These are phyloP conservation scores for Chlorella sorokiniana DNA, from an alignment of 139 green algal genomes.

Conservation along the genomic window DNA sequence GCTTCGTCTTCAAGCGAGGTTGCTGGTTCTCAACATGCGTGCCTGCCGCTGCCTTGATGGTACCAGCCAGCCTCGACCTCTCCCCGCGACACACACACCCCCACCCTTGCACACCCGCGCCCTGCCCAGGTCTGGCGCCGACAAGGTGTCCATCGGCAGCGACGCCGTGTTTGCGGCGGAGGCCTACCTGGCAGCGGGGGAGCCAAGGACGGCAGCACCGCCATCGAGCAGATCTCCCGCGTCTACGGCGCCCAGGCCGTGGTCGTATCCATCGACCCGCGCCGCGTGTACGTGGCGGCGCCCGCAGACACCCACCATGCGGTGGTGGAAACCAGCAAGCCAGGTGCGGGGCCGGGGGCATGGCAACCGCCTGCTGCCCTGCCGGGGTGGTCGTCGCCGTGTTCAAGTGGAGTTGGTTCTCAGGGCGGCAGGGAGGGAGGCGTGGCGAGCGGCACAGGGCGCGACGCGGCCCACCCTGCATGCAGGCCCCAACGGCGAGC, in stretches of 20 bases:
- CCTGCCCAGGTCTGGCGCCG: constrained; percentile 79
- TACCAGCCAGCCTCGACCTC: neutral
- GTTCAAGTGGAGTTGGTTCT: neutral
- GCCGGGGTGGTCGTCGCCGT: neutral
- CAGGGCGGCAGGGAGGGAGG: neutral
- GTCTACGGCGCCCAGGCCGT: constrained; percentile 91
- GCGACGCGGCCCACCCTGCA: neutral
- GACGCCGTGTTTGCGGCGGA: constrained; percentile 85
- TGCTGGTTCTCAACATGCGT: neutral
- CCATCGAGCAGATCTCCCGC: constrained; percentile 96
- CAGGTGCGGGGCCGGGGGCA: neutral
- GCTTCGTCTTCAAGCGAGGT: neutral
- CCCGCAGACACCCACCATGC: constrained; percentile 62
- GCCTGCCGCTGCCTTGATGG: no score
- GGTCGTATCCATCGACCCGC: constrained; percentile 93
- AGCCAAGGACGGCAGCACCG: constrained; percentile 64
- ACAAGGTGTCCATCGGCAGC: constrained; percentile 97
- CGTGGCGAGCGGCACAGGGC: neutral
- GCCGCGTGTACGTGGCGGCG: constrained; percentile 84
- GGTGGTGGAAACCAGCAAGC: constrained; percentile 60
- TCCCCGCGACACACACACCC: neutral
- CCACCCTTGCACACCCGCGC: neutral
- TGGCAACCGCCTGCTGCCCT: no score
- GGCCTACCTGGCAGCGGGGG: constrained; percentile 59
- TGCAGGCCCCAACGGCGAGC: constrained; percentile 91